Base-by-base conservation (phyloP, 371 early-diverging fungal species). In the Zopfochytrium polystomum region DNA sequence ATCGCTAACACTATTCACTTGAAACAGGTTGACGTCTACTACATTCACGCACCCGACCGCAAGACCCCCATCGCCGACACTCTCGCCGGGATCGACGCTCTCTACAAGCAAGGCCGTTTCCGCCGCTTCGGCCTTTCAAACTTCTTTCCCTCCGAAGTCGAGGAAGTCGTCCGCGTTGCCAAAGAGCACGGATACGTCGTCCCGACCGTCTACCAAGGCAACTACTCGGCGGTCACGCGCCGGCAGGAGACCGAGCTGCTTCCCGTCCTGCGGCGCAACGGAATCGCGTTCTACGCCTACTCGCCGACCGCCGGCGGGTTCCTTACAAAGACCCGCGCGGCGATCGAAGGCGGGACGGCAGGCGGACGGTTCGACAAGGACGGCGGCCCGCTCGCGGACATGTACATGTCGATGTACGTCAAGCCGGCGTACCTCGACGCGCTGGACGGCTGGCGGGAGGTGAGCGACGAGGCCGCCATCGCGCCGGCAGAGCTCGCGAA, bases 401-500 rank as follows among this genome's bases (percentile, higher is more conserved):
- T 38, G 7, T 38, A 63, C 58, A 56, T 22, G 1, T 18, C 27
- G 22, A 9, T 51, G 11, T 63, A 57, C 58, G n/a, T 45, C 30
- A 63, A 63, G 58, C 56, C 56, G 23, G 6, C 2, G 34, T 26
- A 49, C 56, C 18, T 63, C 20, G 50, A 63, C 4, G 56, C 26
- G 0, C 33, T 63, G 35, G 56, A 63, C 22, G 25, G 26, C 18
- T 56, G 56, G 58, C 31, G 23, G 1, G 53, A 45, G 4, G n/a
- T 63, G 15, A 33, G 46, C 3, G 29, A 58, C 35, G 7, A 7
- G 13, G 38, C 3, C 45, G 58, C 52, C 22, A 38, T 63, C n/a
- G 33, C 56, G 9, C 48, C 72, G 27, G 60, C 71, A 22, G 80
- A 82, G 32, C 70, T 77, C 26, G 82, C 81, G 11, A 67, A 76